Evolutionary conservation across 2,329 filamentous ascomycete species (phyloP).

Genomic region (Fusarium torreyae): DNA sequence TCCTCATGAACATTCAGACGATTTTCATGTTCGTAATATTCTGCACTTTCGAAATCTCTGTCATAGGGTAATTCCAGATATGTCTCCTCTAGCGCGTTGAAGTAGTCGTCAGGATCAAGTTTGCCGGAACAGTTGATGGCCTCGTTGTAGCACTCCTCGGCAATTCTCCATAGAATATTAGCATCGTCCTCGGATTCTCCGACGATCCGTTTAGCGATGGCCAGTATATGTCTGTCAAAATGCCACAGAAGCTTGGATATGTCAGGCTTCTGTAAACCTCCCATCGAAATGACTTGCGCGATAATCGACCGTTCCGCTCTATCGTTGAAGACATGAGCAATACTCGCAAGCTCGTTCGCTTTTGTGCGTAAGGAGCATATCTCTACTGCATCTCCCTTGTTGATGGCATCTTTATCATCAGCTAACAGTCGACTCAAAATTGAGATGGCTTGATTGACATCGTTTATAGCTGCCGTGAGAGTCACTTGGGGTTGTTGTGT

Average conservation of each 20-base stretch:
- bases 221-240: not conserved
- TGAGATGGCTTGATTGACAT: not conserved
- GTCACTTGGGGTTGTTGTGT: not conserved
- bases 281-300: not conserved
- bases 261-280: accelerated
- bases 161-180: not conserved
- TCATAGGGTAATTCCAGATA: not conserved
- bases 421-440: not conserved
- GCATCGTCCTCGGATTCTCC: not conserved
- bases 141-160: not conserved
- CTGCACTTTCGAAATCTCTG: not conserved
- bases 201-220: accelerated
- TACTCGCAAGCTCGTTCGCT: accelerated
- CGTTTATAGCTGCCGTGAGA: not conserved
- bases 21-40: not conserved
- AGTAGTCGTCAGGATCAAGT: not conserved
- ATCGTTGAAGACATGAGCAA: not conserved
- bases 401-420: accelerated
- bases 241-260: not conserved
- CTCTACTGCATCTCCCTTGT: not conserved
- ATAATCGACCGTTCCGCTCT: not conserved
- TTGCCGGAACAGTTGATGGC: not conserved
- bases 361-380: accelerated
- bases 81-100: not conserved
- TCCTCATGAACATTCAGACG: not conserved